A percentile compares a stretch with the other conserved stretches of the same genome.
These are phyloP conservation scores for Cryphonectria japonica DNA, from an alignment of 2,329 filamentous ascomycete genomes.

Conservation along the genomic window DNA sequence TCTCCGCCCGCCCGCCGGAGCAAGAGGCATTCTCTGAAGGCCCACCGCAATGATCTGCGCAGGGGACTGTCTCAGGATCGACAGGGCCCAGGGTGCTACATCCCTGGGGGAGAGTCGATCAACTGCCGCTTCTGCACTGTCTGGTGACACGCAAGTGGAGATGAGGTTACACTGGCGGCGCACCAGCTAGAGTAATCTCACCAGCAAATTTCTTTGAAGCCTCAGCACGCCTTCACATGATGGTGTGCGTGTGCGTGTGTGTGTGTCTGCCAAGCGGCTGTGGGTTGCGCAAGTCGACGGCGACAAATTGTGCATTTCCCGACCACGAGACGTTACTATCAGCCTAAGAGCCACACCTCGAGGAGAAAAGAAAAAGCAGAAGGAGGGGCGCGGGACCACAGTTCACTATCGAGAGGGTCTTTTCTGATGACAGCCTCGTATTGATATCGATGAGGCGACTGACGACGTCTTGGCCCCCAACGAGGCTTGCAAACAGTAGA, in stretches of 20 bases:
- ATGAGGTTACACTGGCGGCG: conserved; percentile 3
- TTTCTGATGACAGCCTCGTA: conserved; percentile 6
- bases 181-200: not conserved
- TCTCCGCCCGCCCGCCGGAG: conserved; percentile 4
- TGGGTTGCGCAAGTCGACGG: not conserved
- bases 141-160: conserved; percentile 2
- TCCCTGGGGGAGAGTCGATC: conserved; percentile 4
- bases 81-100: not conserved
- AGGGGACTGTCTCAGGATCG: conserved; percentile 20
- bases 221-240: not conserved
- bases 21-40: not conserved
- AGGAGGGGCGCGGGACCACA: not conserved
- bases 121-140: conserved; percentile 13
- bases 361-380: not conserved
- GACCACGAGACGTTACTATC: not conserved
- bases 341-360: not conserved
- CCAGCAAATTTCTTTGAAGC: conserved; percentile 7
- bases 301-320: conserved; percentile 1
- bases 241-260: not conserved
- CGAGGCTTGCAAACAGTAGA: not conserved
- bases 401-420: not conserved
- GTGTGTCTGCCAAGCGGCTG: not conserved
- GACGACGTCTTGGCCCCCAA: not conserved
- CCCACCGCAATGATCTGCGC: conserved; percentile 17
- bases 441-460: conserved; percentile 1